Evolutionary conservation across 2,329 filamentous ascomycete genomes (phyloP).

Genomic region (Pseudopyrenochaeta lycopersici): DNA sequence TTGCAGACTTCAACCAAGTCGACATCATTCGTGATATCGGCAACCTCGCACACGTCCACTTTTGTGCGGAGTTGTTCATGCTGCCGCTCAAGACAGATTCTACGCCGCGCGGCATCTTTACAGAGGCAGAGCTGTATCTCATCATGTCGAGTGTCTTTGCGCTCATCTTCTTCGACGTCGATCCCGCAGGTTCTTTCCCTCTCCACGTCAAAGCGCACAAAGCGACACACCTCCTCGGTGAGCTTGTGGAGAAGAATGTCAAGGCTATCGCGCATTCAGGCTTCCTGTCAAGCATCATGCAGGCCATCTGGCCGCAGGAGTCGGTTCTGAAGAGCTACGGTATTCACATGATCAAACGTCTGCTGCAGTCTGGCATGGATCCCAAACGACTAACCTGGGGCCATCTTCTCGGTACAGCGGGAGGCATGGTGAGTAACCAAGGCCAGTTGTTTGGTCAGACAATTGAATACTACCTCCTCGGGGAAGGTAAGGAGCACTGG

Average conservation of each 20-base stretch:
- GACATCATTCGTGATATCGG: conserved; percentile 72
- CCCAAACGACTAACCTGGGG: conserved; percentile 64
- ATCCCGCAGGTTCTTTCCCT: conserved; percentile 62
- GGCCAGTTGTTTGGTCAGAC: conserved; percentile 66
- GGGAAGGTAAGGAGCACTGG: conserved; percentile 59
- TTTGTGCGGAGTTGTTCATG: conserved; percentile 63
- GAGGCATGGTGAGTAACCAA: conserved; percentile 64
- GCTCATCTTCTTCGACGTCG: conserved; percentile 64
- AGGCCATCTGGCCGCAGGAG: conserved; percentile 49
- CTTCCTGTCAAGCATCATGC: conserved; percentile 53
- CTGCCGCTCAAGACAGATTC: conserved; percentile 64
- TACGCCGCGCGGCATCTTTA: conserved; percentile 61
- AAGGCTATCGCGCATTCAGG: conserved; percentile 54
- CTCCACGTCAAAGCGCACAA: conserved; percentile 59
- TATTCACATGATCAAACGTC: conserved; percentile 63
- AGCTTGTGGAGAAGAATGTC: conserved; percentile 60
- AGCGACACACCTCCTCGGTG: conserved; percentile 60
- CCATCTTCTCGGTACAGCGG: conserved; percentile 66
- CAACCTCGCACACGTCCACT: conserved; percentile 64
- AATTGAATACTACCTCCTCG: conserved; percentile 64
- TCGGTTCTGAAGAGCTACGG: conserved; percentile 62
- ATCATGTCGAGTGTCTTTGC: conserved; percentile 63
- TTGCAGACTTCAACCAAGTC: conserved; percentile 70
- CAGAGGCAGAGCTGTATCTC: conserved; percentile 63
- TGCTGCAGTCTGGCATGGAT: conserved; percentile 58